A percentile compares a stretch with the other conserved stretches of the same genome.
Evolutionary conservation across 495 filamentous ascomycete genomes (phyloP).

Genomic region (Aspergillus indologenus): DNA sequence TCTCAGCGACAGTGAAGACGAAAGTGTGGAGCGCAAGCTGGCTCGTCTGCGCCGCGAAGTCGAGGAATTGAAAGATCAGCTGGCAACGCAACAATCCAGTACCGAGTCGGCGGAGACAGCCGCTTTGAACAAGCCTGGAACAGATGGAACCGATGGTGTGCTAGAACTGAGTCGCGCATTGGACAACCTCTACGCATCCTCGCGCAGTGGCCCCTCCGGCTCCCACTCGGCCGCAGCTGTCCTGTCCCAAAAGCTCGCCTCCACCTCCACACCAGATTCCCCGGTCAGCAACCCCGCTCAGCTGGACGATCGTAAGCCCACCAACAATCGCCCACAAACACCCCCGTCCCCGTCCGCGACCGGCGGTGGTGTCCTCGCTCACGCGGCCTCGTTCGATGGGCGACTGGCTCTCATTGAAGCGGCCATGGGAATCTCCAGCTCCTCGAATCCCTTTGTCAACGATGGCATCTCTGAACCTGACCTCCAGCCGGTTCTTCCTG

Average conservation of each 20-base stretch:
- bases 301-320: conserved; percentile 6
- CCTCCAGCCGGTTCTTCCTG: conserved; percentile 75
- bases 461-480: conserved; percentile 57
- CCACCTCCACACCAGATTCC: conserved; percentile 12
- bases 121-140: background rate
- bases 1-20: conserved; percentile 66
- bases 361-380: conserved; percentile 57
- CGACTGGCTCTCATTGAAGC: conserved; percentile 77
- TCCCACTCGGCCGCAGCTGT: conserved; percentile 36
- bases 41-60: conserved; percentile 75
- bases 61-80: conserved; percentile 71
- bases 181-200: conserved; percentile 52
- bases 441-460: conserved; percentile 61
- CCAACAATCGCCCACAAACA: conserved; percentile 8
- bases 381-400: conserved; percentile 83
- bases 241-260: conserved; percentile 34
- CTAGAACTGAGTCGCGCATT: conserved; percentile 63
- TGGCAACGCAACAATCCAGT: conserved; percentile 29
- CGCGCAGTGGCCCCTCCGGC: conserved; percentile 21
- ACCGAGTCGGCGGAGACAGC: conserved; percentile 23
- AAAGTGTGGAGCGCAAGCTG: conserved; percentile 70
- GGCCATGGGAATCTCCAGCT: conserved; percentile 71
- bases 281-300: conserved; percentile 2
- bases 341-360: conserved; percentile 50
- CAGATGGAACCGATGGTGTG: conserved; percentile 36